Evolutionary conservation across 1,284 basidiomycete genomes (phyloP), one percentile per base, ranked within the genome.

Genomic region (Pseudozyma pruni): DNA sequence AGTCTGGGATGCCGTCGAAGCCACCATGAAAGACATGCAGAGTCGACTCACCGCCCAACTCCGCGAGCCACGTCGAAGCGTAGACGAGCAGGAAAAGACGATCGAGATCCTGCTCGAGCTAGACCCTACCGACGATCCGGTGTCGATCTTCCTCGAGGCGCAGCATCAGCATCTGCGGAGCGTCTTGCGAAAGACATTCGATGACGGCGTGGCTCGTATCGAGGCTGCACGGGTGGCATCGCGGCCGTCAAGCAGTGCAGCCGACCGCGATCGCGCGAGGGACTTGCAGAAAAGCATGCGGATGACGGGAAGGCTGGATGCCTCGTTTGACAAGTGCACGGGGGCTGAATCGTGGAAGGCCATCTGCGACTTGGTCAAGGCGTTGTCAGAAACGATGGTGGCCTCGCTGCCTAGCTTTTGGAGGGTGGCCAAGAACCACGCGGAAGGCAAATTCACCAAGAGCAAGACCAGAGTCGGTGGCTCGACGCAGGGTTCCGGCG

Each of bases 51-150:
- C 91, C 43, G 86, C 86, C 9, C 89, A 91, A 75, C 84, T 99
- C 33, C 89, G 91, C 79, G 92, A 97, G 73, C 87, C 90, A 2
- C 86, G 85, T 38, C 86, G 91, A 41, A 89, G 87, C 42, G 87
- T 95, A 4, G 96, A 98, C 60, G 95, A 98, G 72, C 93, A 97
- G 68, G 94, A 98, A 84, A 94, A 92, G 85, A 97, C 92, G 1
- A 91, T 99, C 45, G 94, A 98, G 93, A 73, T 81, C 32, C 56
- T 81, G 33, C 69, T 81, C 19, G 78, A 77, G 47, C 69, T 81
- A n/a, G 76, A 80, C 31, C 73, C 79, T 1, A 47, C 49, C 19
- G 69, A 76, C n/a, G 80, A 82, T 49, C 92, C 94, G 0, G 89
- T 94, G 42, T 95, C 94, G 91, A 89, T 90, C 17, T 98, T 92